Conservation (phyloP, 2,329 filamentous ascomycete species). For the Capronia americana region DNA sequence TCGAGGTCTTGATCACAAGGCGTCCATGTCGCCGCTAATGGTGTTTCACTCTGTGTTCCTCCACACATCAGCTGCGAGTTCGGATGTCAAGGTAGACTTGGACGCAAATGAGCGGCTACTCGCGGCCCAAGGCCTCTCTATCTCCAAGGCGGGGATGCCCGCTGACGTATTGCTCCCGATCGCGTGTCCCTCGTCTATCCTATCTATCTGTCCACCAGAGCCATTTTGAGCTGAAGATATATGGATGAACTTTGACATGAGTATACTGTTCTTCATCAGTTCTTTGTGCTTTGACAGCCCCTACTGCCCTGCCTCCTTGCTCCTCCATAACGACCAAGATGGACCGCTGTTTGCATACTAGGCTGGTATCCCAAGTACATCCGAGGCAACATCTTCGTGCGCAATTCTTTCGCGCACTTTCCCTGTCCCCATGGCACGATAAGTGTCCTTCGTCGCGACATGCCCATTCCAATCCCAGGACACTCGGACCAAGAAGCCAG, state of each 20-base stretch:
- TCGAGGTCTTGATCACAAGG: slow-evolving; percentile 5
- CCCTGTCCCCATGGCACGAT: slow-evolving; percentile 1
- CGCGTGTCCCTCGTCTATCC: neutral
- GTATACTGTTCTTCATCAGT: slow-evolving; percentile 10
- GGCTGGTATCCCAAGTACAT: slow-evolving; percentile 5
- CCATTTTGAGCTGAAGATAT: slow-evolving; percentile 7
- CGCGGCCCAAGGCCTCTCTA: slow-evolving; percentile 17
- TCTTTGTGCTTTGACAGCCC: neutral
- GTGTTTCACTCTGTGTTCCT: neutral
- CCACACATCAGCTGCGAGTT: neutral
- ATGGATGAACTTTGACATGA: neutral
- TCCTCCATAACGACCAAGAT: slow-evolving; percentile 14
- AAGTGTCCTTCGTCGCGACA: neutral
- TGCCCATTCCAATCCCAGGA: neutral
- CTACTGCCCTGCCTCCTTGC: neutral
- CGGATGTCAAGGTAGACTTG: neutral
- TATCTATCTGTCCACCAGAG: neutral
- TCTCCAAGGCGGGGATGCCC: slow-evolving; percentile 19
- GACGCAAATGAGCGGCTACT: slow-evolving; percentile 8
- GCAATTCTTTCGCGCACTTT: neutral
- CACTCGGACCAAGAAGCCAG: slow-evolving; percentile 16
- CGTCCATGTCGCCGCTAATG: neutral
- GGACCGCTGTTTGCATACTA: slow-evolving; percentile 18
- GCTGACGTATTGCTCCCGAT: slow-evolving; percentile 16
- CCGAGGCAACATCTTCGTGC: slow-evolving; percentile 16